Conservation (phyloP, 345 rosid genomes). For the Gossypium herbaceum region DNA sequence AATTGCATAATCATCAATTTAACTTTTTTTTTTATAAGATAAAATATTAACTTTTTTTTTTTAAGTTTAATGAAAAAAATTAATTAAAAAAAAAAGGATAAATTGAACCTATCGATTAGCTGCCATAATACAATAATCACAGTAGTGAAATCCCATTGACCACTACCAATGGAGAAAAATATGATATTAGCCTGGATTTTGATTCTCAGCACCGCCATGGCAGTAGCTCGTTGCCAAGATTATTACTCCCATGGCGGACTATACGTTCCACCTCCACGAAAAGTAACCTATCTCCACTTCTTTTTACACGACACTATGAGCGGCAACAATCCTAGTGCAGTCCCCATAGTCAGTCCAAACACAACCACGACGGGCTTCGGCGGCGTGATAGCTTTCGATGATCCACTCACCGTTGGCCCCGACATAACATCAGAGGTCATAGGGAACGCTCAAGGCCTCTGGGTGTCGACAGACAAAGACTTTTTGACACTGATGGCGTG, state of each 20-base stretch:
- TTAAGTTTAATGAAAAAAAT: too few species aligned
- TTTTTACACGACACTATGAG: constrained; percentile 8
- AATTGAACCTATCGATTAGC: too few species aligned
- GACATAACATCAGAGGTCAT: constrained; percentile 18
- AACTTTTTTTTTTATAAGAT: too few species aligned
- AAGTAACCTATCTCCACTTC: constrained; percentile 26
- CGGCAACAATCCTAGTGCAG: background rate
- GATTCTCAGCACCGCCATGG: constrained; percentile 3
- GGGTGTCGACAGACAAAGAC: constrained; percentile 17
- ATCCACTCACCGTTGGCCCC: constrained; percentile 26
- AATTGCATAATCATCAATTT: too few species aligned
- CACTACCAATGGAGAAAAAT: too few species aligned
- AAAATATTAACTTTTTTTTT: too few species aligned
- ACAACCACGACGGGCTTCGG: background rate
- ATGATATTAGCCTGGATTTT: constrained; percentile 3
- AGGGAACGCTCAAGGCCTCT: constrained; percentile 28
- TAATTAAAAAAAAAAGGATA: too few species aligned
- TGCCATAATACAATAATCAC: too few species aligned
- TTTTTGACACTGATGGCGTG: background rate
- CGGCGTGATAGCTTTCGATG: constrained; percentile 16
- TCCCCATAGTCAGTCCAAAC: background rate
- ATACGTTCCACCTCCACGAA: constrained; percentile 6
- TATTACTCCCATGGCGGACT: constrained; percentile 10
- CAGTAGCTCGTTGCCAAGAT: background rate
- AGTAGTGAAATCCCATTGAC: too few species aligned